Base-by-base conservation (phyloP, 192 early-diverging fungal species). In the Linnemannia exigua region DNA sequence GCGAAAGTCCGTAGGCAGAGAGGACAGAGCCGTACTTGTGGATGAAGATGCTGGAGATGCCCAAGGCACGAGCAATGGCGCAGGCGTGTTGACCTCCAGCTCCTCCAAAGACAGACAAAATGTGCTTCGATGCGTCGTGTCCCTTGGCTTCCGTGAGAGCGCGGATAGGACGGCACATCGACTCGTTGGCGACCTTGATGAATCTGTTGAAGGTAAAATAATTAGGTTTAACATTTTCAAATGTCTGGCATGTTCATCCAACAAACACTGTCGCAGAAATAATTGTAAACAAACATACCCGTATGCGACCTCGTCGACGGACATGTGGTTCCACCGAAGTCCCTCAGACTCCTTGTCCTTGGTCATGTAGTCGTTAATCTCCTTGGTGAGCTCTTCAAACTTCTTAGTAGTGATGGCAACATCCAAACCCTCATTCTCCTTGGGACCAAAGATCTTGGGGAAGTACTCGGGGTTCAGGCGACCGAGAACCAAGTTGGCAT, bases 71-170 rank as follows among this genome's bases (percentile, higher is more conserved):
- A 8, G 98, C 98, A 50, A 99, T 97, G 0, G 96, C 97, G 80
- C 97, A 98, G 1, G 97, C 97, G 86, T 99, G 98, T 76, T 99
- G 98, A 20, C 96, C 97, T 72, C 97, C 97, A 46, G 97, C 97
- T 22, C 98, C 98, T 50, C 98, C 98, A 92, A 99, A 99, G 54
- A 95, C 96, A 1, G 97, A 95, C 31, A 99, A 80, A 35, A 93
- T 91, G 80, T 99, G 98, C 54, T 93, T 91, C 19, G 92, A 89
- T 1, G 96, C 92, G 80, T 98, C 95, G 77, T 97, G 94, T 20
- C 98, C 98, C 82, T 95, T 96, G 11, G 96, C 97, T 75, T 99
- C 96, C 3, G 97, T 99, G 72, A 99, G 88, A 15, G 95, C 94
- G 22, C 97, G 92, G 72, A 99, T 99, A 1, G 97, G 97, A 50